Base-by-base conservation (phyloP, 306 rosid species). In the Hylodesmum podocarpum region DNA sequence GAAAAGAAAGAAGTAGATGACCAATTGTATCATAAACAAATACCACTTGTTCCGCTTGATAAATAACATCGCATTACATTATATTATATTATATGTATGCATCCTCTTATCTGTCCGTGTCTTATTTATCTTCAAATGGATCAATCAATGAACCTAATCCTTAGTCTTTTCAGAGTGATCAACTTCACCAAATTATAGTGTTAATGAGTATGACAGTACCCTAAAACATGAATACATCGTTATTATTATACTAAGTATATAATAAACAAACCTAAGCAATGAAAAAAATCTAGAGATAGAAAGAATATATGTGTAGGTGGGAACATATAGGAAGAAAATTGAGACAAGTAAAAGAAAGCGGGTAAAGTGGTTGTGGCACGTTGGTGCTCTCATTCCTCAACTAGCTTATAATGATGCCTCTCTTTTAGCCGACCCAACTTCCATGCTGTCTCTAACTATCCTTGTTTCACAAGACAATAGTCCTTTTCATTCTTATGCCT, bases 351-450 rank as follows among this genome's bases (percentile, higher is more conserved):
- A 68, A 58, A 47, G 72, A 68, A 75, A 46, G 39, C 21, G 47
- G 54, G 61, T 72, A 64, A 78, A 64, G 88, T 81, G 84, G 82
- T 28, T 66, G 9, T 59, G 82, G 76, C 91, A 88, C 85, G 77
- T 86, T 82, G 88, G 84, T 80, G 80, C 70, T 77, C 78, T 73
- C 41, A 62, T 84, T 87, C 64, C 77, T 77, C 84, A 83, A 51
- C 84, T 85, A 89, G 88, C 78, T 88, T 73, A 72, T 72, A 65
- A 89, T 92, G 76, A 16, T 93, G 98, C 73, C 73, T 43, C 72
- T 73, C 86, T 86, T 89, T 93, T 90, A 84, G 81, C 97, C 90
- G 96, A 93, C 98, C 93, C 86, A 89, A 79, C 82, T 85, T 81
- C 88, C 86, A 68, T 82, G 76, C 53, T 93, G 94, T 89, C 94